Evolutionary conservation across 768 basidiomycete species (phyloP), one percentile per base, ranked within the genome.

Genomic region (Lactifluus hygrophoroides): DNA sequence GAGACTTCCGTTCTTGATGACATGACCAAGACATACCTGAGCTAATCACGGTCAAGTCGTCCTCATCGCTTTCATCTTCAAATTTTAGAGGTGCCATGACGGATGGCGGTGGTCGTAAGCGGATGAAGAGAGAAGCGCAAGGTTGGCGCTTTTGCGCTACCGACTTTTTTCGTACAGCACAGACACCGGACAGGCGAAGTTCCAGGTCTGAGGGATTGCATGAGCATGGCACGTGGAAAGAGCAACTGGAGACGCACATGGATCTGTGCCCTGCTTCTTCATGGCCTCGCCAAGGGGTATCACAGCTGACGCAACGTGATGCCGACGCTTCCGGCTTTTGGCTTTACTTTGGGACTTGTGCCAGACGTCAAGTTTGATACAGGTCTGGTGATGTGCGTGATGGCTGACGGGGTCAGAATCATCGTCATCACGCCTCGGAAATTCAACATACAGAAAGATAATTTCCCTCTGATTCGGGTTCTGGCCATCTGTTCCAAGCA

Each of bases 401-500:
- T 70, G 68, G 37, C 84, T 85, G 51, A 9, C 5, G 11, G 13
- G 0, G 44, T 56, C 37, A 51, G 27, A 23, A 46, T 9, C 37
- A 51, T 19, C 21, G 43, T 9, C 6, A 30, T 11, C 0, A 19
- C 23, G 27, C 13, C 9, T 14, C n/a, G 16, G 30, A 38, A 25
- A 51, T 23, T 11, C 1, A n/a, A 74, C 83, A 54, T 66, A 87
- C 86, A 86, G 72, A 27, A 67, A 63, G 56, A 83, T 77, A 0
- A 68, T 69, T 1, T 77, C 73, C 60, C 81, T 84, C 48, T 81
- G 70, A 64, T 88, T 88, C 0, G 84, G 78, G 56, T 83, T 85
- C 65, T 87, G 85, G 0, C 87, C 87, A 55, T 89, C 85, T 19
- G 73, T 73, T 0, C 86, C 87, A 2, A 89, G 78, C 21, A 73